Conservation (phyloP, 495 filamentous ascomycete genomes). For the Cercophora newfieldiana region DNA sequence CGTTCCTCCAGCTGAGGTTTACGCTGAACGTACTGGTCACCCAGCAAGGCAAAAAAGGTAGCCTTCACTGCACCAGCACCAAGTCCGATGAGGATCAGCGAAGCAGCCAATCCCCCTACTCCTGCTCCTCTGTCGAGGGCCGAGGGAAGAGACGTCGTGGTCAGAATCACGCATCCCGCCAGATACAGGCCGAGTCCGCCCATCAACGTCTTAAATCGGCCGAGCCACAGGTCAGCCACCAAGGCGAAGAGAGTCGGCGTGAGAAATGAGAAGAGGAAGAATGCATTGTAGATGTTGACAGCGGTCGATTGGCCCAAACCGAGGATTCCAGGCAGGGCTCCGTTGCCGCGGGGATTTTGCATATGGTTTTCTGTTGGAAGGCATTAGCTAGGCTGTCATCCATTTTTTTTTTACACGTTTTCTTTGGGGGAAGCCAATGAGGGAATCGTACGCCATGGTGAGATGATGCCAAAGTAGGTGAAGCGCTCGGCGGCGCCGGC, state of each 20-base stretch:
- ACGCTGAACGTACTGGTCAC: constrained; percentile 47
- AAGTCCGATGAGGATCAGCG: constrained; percentile 50
- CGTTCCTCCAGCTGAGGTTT: constrained; percentile 34
- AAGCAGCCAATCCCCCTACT: constrained; percentile 38
- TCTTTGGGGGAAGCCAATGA: background rate
- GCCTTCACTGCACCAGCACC: constrained; percentile 56
- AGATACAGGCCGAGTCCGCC: constrained; percentile 42
- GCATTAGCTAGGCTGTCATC: constrained; percentile 1
- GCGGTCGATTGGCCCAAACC: constrained; percentile 44
- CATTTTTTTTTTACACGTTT: background rate
- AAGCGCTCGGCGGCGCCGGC: constrained; percentile 26
- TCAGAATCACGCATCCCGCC: constrained; percentile 50
- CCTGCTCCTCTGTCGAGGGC: constrained; percentile 50
- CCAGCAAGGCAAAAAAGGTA: constrained; percentile 50
- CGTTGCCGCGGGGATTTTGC: constrained; percentile 22
- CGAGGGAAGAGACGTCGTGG: constrained; percentile 50
- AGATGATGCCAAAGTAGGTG: constrained; percentile 27
- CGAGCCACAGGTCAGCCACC: constrained; percentile 35
- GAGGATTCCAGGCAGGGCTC: constrained; percentile 37
- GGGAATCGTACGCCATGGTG: constrained; percentile 22
- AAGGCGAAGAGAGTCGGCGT: constrained; percentile 33
- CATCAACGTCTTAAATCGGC: constrained; percentile 31
- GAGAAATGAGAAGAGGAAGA: constrained; percentile 48
- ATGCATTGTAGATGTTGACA: constrained; percentile 54
- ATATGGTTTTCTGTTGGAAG: constrained; percentile 29